Conservation (phyloP, 2,329 filamentous ascomycete species). For the Diaporthe nobilis region DNA sequence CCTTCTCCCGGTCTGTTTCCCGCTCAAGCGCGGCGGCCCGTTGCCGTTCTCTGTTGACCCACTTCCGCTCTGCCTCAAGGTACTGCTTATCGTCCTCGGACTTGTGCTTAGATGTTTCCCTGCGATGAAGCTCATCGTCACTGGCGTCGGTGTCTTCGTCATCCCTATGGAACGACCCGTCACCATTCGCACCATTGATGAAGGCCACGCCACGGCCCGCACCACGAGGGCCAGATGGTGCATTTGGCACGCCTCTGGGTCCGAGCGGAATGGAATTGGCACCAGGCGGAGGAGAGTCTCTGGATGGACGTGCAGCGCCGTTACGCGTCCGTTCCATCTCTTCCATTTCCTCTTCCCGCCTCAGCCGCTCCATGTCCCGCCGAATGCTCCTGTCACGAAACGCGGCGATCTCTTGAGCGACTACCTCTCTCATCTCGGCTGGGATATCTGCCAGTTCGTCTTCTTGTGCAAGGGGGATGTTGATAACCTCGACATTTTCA, state of each 20-base stretch:
- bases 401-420: constrained; percentile 92
- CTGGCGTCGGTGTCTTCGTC: constrained; percentile 91
- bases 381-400: constrained; percentile 94
- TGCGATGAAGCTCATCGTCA: constrained; percentile 85
- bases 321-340: constrained; percentile 84
- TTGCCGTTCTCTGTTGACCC: constrained; percentile 90
- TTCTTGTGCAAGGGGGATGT: constrained; percentile 87
- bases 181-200: constrained; percentile 78
- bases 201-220: constrained; percentile 77
- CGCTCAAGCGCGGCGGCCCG: constrained; percentile 88
- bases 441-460: constrained; percentile 97
- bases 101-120: constrained; percentile 78
- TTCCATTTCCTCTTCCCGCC: constrained; percentile 93
- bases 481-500: constrained; percentile 85
- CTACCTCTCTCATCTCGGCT: constrained; percentile 94
- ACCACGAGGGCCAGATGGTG: constrained; percentile 75
- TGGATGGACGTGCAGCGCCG: constrained; percentile 72
- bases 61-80: constrained; percentile 87
- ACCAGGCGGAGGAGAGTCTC: constrained; percentile 79
- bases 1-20: constrained; percentile 84
- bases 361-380: constrained; percentile 88
- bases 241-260: constrained; percentile 79
- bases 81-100: constrained; percentile 85
- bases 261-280: constrained; percentile 84
- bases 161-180: constrained; percentile 72